Evolutionary conservation across 1,284 basidiomycete genomes (phyloP), one percentile per base, ranked within the genome.

Genomic region (Ganoderma meredithae): DNA sequence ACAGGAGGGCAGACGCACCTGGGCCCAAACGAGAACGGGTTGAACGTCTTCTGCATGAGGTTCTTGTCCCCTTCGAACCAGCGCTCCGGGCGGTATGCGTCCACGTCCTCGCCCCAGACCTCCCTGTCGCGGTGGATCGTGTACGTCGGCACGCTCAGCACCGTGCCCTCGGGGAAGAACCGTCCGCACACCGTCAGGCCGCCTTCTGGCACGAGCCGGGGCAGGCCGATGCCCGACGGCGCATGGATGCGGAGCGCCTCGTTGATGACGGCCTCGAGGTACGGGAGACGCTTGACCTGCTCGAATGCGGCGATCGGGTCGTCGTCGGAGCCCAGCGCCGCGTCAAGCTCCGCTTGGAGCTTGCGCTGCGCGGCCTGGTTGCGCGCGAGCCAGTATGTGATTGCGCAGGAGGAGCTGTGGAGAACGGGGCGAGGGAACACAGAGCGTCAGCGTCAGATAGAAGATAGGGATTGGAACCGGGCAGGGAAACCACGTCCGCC

Each of bases 241-340:
- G 93, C 92, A 82, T 96, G 94, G 53, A 93, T 78, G 13, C 96
- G 90, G 43, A 97, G 84, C 7, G 85, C 90, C 79, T 96, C 95
- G 78, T 91, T 90, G 81, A 96, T 91, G 78, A 92, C 93, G 0
- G 93, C 93, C 63, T 94, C 88, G 73, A 96, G 85, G 79, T 93
- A 94, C 7, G 89, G 85, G 39, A 94, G 83, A 1, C 82, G 81
- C 79, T 95, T 95, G 70, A 93, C 85, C 67, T 88, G 82, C 65
- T 89, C 87, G 69, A 81, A 88, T 6, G 83, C 85, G 17, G 87
- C 80, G 22, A 88, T 85, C 0, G 80, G 74, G 74, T 88, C 86
- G 72, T 91, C 86, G 70, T 88, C 83, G 43, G 39, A 82, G 79
- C 19, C 87, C 8, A 95, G 84, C 43, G 89, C 87, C 44, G 91